Evolutionary conservation across 2,329 filamentous ascomycete species (phyloP), one percentile per base, ranked within the genome.

Genomic region (Clarireedia homoeocarpa): DNA sequence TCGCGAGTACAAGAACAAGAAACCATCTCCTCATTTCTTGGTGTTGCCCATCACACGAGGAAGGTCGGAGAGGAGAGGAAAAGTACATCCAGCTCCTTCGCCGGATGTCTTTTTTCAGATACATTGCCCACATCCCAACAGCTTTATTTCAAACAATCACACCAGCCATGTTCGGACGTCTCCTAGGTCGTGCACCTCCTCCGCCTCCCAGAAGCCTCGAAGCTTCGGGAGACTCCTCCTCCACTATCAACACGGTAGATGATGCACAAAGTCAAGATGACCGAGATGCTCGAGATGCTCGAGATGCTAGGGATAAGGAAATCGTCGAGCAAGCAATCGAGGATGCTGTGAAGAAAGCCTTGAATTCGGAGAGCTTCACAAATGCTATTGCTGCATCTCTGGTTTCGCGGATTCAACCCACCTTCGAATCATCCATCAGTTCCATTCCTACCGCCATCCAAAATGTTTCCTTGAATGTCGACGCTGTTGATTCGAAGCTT

Each of bases 361-460:
- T 67, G 53, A 65, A 60, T 39, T 60, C 53, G n/a, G 62, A 67
- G 1, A 57, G 47, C 5, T 67, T 67, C 38, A 64, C 61, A 24
- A 65, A 62, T 51, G 64, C 66, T 7, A 63, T 69, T 40, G 66
- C 66, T 12, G 58, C 53, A 12, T 63, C 65, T 27, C 51, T 69
- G 17, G 61, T 66, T 40, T 46, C 57, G 12, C 63, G 67, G 52
- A 63, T 69, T 9, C 59, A 67, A 49, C 64, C 67, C 9, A 56
- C 65, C 10, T 56, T 69, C 49, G 64, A 67, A 48, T 42, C 62
- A 9, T 62, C 65, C 1, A 53, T 65, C 26, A 62, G 65, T 39
- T 38, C 54, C 12, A 56, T 56, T 14, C 48, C 48, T 30, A 51
- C 54, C 26, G 48, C 54, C 6, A 53, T 56, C 34, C 48, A 56